Evolutionary conservation across 345 rosid species (phyloP).

Genomic region (Eucalyptus melliodora): DNA sequence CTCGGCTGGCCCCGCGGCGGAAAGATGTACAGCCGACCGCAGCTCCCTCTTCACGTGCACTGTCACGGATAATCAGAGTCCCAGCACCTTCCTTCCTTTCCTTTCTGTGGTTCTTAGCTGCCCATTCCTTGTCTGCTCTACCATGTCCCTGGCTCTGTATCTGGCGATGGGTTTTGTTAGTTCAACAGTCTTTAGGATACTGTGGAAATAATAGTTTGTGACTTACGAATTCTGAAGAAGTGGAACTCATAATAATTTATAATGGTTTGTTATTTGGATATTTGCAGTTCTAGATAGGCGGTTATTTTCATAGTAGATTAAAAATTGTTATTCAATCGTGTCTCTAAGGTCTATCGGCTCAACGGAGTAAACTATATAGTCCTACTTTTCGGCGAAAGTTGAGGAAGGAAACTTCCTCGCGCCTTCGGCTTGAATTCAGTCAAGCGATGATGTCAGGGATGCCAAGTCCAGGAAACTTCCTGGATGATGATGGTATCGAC

Average conservation of each 20-base stretch:
- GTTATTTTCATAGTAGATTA: no score
- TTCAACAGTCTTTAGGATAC: no score
- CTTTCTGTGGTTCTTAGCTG: neutral
- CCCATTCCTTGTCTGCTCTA: neutral
- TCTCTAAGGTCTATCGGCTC: neutral
- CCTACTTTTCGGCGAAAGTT: neutral
- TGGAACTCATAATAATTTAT: no score
- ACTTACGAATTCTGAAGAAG: no score
- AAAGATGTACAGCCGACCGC: neutral
- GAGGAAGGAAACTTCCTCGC: neutral
- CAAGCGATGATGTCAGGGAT: neutral
- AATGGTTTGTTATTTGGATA: no score
- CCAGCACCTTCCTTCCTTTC: neutral
- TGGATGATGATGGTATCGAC: neutral
- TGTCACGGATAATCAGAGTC: neutral
- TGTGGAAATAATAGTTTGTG: accelerated
- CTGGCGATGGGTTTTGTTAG: no score
- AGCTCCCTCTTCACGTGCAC: neutral
- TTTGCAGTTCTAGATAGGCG: no score
- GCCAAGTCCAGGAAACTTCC: neutral
- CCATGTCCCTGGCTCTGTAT: neutral
- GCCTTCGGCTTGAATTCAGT: neutral
- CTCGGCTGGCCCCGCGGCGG: neutral
- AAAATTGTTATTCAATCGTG: no score
- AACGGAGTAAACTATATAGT: neutral